phyloP scores from a whole-genome alignment of 2,329 filamentous ascomycete genomes.

The Penicillium hesseltinei region DNA sequence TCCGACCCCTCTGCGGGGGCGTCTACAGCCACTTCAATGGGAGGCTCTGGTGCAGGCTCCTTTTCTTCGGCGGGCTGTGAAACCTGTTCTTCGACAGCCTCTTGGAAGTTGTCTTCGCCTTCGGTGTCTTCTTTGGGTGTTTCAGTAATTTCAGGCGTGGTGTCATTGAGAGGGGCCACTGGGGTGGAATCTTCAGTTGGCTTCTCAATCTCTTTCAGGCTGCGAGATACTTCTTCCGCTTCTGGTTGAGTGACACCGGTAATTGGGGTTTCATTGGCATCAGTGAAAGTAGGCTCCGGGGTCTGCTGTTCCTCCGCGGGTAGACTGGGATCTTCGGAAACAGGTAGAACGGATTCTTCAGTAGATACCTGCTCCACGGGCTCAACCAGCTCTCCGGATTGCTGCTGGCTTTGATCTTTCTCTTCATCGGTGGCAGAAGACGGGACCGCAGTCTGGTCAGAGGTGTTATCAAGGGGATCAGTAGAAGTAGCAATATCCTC shows the following conservation, averaged over 20 bases:
- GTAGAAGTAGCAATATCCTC: neutral
- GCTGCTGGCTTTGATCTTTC: neutral
- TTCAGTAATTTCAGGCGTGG: neutral
- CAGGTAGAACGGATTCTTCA: neutral
- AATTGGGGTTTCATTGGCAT: slow-evolving; percentile 1
- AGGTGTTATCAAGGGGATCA: neutral
- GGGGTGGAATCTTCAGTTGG: neutral
- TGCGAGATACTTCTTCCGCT: neutral
- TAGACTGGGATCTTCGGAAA: neutral
- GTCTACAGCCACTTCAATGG: neutral
- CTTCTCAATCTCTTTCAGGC: neutral
- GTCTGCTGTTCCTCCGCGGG: neutral
- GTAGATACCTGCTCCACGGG: neutral
- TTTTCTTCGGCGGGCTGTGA: neutral
- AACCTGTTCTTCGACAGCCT: slow-evolving; percentile 19
- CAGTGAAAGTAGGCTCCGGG: neutral
- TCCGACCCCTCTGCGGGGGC: slow-evolving; percentile 4
- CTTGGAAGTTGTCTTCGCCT: slow-evolving; percentile 18
- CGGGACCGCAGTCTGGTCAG: neutral
- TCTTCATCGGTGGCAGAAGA: neutral
- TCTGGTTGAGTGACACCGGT: neutral
- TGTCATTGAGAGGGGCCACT: neutral
- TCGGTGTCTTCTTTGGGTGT: slow-evolving; percentile 13
- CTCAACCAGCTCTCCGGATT: neutral
- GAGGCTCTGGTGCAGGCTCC: neutral